These are phyloP conservation scores for Keithomyces neogunnii DNA, from an alignment of 2,329 filamentous ascomycete genomes.

Conservation along the genomic window DNA sequence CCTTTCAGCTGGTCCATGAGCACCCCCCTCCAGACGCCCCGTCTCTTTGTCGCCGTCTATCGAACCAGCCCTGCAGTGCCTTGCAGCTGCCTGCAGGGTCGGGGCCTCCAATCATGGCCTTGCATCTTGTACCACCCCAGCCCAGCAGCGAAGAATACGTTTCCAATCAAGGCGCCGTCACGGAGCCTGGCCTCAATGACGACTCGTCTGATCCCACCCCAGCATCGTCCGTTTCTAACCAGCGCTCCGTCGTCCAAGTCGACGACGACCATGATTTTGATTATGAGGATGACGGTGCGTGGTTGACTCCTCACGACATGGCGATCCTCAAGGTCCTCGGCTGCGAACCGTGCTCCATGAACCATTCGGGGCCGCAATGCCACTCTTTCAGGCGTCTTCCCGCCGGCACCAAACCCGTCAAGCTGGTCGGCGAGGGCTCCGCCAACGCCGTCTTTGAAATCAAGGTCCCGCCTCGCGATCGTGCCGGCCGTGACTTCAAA, in stretches of 20 bases:
- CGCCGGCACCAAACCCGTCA: constrained; percentile 23
- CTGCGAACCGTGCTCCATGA: constrained; percentile 5
- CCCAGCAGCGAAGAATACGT: constrained; percentile 11
- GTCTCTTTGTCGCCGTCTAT: not conserved
- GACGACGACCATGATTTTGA: constrained; percentile 3
- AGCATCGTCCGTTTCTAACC: constrained; percentile 7
- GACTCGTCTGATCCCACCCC: constrained; percentile 9
- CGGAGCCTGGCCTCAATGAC: constrained; percentile 11
- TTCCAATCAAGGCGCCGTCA: constrained; percentile 12
- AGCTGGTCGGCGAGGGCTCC: constrained; percentile 57
- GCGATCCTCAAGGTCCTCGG: constrained; percentile 13
- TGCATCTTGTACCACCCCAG: constrained; percentile 15
- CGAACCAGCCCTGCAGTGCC: constrained; percentile 6
- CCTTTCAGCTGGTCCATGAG: not conserved
- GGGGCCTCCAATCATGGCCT: constrained; percentile 17
- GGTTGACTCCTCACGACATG: constrained; percentile 15
- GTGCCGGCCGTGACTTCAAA: constrained; percentile 22
- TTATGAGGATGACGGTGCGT: constrained; percentile 12
- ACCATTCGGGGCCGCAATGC: constrained; percentile 3
- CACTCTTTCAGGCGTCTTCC: constrained; percentile 23
- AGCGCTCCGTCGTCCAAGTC: constrained; percentile 6
- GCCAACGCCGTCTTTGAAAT: constrained; percentile 70
- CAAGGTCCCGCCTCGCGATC: constrained; percentile 26
- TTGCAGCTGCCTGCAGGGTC: constrained; percentile 16
- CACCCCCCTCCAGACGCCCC: not conserved